Conservation (phyloP, 345 rosid species). For the Durio zibethinus region DNA sequence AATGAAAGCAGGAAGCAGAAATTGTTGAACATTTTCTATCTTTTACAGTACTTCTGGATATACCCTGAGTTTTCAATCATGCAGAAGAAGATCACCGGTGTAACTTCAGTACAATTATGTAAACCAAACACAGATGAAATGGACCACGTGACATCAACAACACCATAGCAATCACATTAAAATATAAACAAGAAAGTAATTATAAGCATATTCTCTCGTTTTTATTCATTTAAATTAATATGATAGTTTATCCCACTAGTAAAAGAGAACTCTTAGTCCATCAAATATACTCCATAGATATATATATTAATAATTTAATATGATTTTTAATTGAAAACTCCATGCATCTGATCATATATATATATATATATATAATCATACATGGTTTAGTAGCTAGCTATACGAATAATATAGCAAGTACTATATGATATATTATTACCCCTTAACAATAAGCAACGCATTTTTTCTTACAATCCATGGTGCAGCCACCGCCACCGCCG, state of each 20-base stretch:
- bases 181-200: not conserved
- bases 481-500: constrained; percentile 96
- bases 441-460: constrained; percentile 78
- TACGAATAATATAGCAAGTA: not conserved
- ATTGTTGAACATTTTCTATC: too few relatives aligned
- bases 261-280: not conserved
- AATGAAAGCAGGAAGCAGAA: too few relatives aligned
- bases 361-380: not conserved
- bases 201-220: not conserved
- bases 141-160: not conserved
- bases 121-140: not conserved
- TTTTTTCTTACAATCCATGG: constrained; percentile 91
- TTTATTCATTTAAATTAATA: not conserved
- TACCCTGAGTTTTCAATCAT: not conserved
- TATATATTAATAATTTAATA: not conserved
- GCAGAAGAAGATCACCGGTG: not conserved
- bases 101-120: too few relatives aligned
- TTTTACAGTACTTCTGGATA: too few relatives aligned
- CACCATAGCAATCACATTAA: not conserved
- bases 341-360: constrained; percentile 1
- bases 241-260: not conserved
- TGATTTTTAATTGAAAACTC: not conserved
- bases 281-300: not conserved
- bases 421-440: not conserved
- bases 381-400: not conserved